phyloP scores from a whole-genome alignment of 495 filamentous ascomycete genomes.

The Chaetomidium leptoderma region DNA sequence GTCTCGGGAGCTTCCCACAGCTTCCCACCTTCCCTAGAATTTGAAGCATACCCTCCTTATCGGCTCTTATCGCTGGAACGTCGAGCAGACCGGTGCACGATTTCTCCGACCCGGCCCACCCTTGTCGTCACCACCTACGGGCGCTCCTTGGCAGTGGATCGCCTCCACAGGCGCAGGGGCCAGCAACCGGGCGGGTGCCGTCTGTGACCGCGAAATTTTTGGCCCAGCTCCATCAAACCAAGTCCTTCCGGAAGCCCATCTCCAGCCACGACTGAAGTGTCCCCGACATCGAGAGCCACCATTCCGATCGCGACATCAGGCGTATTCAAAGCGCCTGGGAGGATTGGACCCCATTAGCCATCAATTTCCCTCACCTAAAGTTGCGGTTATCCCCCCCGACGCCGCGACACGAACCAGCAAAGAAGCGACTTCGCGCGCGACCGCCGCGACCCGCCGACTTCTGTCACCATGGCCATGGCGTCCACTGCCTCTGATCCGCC shows the following conservation, averaged over 20 bases:
- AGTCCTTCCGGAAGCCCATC: constrained; percentile 3
- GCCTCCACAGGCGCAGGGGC: constrained; percentile 16
- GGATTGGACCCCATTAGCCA: not conserved
- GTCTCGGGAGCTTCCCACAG: no score
- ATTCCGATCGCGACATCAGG: constrained; percentile 11
- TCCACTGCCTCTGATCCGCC: constrained; percentile 47
- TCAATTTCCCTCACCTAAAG: not conserved
- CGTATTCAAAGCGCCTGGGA: not conserved
- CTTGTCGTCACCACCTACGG: not conserved
- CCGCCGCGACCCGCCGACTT: constrained; percentile 15
- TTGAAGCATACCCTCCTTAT: not conserved
- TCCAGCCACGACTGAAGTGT: constrained; percentile 11
- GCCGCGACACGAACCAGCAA: constrained; percentile 18
- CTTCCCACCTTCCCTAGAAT: no score
- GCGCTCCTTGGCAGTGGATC: constrained; percentile 6
- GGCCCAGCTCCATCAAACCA: constrained; percentile 22
- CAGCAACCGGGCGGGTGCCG: constrained; percentile 13
- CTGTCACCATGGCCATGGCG: constrained; percentile 35
- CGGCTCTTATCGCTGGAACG: not conserved
- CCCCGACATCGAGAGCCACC: constrained; percentile 11
- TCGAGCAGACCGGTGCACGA: constrained; percentile 13
- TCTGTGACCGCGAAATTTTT: constrained; percentile 32
- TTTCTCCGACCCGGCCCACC: constrained; percentile 18
- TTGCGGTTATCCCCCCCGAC: not conserved
- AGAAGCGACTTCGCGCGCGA: constrained; percentile 10